Percentiles rank a stretch among this genome's conserved stretches.
Conservation (phyloP, 768 basidiomycete species). For the Baorangia bicolor region DNA sequence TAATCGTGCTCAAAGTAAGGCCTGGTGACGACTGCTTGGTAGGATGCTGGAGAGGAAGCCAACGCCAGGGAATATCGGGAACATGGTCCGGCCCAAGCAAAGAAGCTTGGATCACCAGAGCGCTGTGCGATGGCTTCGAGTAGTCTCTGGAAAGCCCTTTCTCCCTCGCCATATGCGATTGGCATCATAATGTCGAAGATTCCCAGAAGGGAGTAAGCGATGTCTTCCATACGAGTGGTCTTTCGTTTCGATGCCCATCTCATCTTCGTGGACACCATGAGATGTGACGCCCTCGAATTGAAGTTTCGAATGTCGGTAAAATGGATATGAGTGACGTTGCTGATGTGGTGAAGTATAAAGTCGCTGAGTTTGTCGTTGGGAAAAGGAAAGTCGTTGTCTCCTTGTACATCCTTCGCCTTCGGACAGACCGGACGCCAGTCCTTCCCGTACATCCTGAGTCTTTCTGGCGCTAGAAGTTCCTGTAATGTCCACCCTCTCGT, state of each 20-base stretch:
- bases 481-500: conserved; percentile 15
- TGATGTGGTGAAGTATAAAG: conserved; percentile 1
- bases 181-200: conserved; percentile 13
- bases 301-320: neutral
- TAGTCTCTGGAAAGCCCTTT: conserved; percentile 9
- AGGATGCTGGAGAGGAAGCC: conserved; percentile 13
- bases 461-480: conserved; percentile 12
- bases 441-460: conserved; percentile 8
- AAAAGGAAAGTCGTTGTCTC: conserved; percentile 1
- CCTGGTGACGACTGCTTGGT: neutral
- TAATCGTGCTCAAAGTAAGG: conserved; percentile 6
- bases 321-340: neutral
- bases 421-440: conserved; percentile 10
- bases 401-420: neutral
- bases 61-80: conserved; percentile 7
- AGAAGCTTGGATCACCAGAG: conserved; percentile 13
- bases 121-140: conserved; percentile 13
- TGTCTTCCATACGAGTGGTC: conserved; percentile 10
- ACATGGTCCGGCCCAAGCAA: conserved; percentile 11
- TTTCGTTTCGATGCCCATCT: conserved; percentile 14
- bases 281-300: neutral
- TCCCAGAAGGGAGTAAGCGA: conserved; percentile 10
- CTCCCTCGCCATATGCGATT: conserved; percentile 12
- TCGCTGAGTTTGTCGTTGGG: conserved; percentile 13
- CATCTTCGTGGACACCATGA: conserved; percentile 15